phyloP scores from a whole-genome alignment of 331 rosid species.

The Arachis monticola region DNA sequence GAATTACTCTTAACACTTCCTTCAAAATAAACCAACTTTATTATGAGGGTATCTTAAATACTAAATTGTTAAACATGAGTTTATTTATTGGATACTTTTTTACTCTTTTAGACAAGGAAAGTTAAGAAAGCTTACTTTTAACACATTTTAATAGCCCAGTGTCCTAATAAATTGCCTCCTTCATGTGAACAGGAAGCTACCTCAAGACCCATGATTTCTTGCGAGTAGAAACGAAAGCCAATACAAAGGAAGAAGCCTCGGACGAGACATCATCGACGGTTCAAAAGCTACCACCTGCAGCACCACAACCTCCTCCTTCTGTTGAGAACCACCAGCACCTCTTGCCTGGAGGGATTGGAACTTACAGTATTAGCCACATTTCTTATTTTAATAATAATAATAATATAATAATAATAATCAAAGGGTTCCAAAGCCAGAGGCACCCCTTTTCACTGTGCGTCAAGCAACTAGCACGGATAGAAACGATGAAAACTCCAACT shows the following conservation, averaged over 20 bases:
- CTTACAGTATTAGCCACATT: conserved; percentile 90
- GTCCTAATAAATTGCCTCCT: conserved; percentile 29
- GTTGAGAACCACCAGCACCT: conserved; percentile 65
- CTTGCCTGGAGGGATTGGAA: conserved; percentile 97
- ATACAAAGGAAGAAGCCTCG: conserved; percentile 69
- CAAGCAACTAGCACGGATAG: conserved; percentile 66
- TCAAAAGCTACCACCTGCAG: conserved; percentile 53
- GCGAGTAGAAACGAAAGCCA: conserved; percentile 54
- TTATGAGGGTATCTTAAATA: too few species aligned
- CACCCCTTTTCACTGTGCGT: conserved; percentile 53
- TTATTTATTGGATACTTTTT: too few species aligned
- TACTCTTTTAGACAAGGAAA: too few species aligned
- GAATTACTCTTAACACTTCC: too few species aligned
- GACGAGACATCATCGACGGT: conserved; percentile 55
- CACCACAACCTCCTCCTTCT: conserved; percentile 44
- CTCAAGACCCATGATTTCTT: conserved; percentile 93
- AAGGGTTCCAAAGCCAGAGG: conserved; percentile 81
- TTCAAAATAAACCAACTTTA: too few species aligned
- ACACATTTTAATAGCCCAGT: neutral
- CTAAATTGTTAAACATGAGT: too few species aligned
- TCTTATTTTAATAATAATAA: conserved; percentile 55
- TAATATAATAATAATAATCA: conserved; percentile 51
- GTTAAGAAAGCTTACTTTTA: too few species aligned
- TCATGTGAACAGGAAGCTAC: conserved; percentile 59
- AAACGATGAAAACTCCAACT: conserved; percentile 84